Evolutionary conservation across 2,329 filamentous ascomycete species (phyloP).

Genomic region (Cryphonectria nitschkei): DNA sequence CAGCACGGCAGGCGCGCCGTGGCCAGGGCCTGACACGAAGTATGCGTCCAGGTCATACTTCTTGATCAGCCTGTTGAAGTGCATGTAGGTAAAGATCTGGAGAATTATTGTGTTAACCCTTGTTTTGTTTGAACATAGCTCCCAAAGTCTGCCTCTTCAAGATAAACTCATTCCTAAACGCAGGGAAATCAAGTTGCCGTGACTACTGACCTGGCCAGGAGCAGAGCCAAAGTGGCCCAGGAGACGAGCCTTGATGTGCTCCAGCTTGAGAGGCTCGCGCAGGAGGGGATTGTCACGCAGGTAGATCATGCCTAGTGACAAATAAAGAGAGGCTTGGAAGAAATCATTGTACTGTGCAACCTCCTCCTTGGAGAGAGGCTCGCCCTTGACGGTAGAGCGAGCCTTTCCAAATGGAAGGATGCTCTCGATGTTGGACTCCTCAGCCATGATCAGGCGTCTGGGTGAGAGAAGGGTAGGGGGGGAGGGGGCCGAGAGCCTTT

Average conservation of each 20-base stretch:
- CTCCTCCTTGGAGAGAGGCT: constrained; percentile 67
- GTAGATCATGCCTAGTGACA: constrained; percentile 81
- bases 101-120: background rate
- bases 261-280: constrained; percentile 66
- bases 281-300: constrained; percentile 75
- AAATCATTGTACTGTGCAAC: constrained; percentile 71
- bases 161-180: too few species aligned
- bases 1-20: constrained; percentile 76
- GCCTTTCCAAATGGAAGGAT: constrained; percentile 69
- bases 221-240: constrained; percentile 81
- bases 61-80: constrained; percentile 81
- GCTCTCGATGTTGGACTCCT: constrained; percentile 49
- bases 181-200: too few species aligned
- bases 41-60: constrained; percentile 75
- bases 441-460: constrained; percentile 12
- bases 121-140: too few species aligned
- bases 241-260: constrained; percentile 74
- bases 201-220: constrained; percentile 63
- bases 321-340: constrained; percentile 75
- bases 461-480: background rate
- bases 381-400: constrained; percentile 64
- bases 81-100: constrained; percentile 74
- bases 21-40: constrained; percentile 77
- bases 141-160: too few species aligned
- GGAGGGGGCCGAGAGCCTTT: background rate